These are phyloP conservation scores for Combretum micranthum DNA, from an alignment of 345 rosid genomes.

Conservation along the genomic window DNA sequence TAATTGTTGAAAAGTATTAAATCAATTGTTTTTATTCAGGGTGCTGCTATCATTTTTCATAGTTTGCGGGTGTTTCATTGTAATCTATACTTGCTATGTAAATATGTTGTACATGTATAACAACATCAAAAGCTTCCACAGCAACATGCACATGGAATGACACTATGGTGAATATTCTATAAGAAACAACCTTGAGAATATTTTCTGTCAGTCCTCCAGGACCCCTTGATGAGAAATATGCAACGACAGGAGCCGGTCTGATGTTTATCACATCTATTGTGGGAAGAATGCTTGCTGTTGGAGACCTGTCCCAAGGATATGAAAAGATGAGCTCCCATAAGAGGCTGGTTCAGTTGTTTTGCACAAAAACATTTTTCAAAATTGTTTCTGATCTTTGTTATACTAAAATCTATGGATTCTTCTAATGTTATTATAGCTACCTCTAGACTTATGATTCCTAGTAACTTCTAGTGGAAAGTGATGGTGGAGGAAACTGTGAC, in stretches of 20 bases:
- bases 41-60: too few species aligned
- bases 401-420: too few species aligned
- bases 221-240: conserved; percentile 78
- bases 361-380: too few species aligned
- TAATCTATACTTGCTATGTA: too few species aligned
- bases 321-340: not conserved
- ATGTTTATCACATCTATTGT: conserved; percentile 24
- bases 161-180: not conserved
- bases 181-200: conserved; percentile 59
- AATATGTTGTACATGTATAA: not conserved
- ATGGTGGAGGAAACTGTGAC: too few species aligned
- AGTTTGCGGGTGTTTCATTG: too few species aligned
- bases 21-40: not conserved
- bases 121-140: not conserved
- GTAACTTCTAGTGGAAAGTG: too few species aligned
- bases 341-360: too few species aligned
- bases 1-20: not conserved
- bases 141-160: not conserved
- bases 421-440: too few species aligned
- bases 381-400: too few species aligned
- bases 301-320: conserved; percentile 25
- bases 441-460: too few species aligned
- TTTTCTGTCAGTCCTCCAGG: conserved; percentile 57
- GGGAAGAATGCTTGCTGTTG: conserved; percentile 51
- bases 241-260: conserved; percentile 76